Base-by-base conservation (phyloP, 176 grass and related monocot genomes). In the Thalia dealbata region DNA sequence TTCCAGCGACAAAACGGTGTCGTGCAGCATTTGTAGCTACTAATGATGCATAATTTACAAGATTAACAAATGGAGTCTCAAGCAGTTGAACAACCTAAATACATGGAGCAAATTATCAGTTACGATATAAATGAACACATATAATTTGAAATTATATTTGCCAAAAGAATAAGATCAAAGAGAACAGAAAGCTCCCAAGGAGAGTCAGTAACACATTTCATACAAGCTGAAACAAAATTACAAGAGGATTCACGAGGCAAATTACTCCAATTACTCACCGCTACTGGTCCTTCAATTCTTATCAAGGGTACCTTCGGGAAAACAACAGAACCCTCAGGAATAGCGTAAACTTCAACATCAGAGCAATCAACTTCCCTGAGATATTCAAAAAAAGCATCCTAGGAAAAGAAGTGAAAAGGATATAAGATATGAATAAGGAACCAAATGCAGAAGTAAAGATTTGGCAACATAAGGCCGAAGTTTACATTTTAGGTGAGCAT, bases 1-100 rank as follows among this genome's bases (percentile, higher is more conserved):
- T 93, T 84, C 95, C 95, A 78, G 90, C 85, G 84, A 99, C 87
- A 84, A 78, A 87, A 27, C 95, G 82, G 64, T 99, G 95, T 21
- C 95, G 69, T 0, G 90, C 95, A 85, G 95, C 95, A 93, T 99
- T 99, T 64, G 95, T 99, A 48, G 95, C 84, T 27, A 99, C 90
- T 78, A 99, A 87, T 74, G 95, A 99, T 24, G 95, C 90, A 88
- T 93, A 99, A 71, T 91, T 99, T 24, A 99, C 88, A 48, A 99
- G 87, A 88, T 99, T 99, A 51, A 99, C 30, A 86, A 93, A 99
- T 79, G 95, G 95, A 55, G 95, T 99, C 79, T 99, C 95, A 78
- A 99, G 90, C 52, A 93, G 68, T 84, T 99, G 95, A 80, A 93
- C 90, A 63, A 93, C 87, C 95, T 99, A 62, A 38, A 74, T 10